phyloP scores from a whole-genome alignment of 202 grass and related monocot genomes.

The Dendrocalamus latiflorus region DNA sequence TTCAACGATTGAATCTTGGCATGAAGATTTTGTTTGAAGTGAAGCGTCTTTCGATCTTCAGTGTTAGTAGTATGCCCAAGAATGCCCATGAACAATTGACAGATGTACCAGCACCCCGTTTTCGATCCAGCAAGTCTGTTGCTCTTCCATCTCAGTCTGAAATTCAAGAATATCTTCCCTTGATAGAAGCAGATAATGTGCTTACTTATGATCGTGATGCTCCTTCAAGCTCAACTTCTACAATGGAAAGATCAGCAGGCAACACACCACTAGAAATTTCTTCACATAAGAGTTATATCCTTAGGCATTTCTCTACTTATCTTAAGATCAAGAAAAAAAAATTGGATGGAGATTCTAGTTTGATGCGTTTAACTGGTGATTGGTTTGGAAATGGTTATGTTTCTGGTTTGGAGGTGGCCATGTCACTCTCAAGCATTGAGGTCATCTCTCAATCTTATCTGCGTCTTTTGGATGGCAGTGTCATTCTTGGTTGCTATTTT shows the following conservation, averaged over 20 bases:
- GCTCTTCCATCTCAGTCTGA: constrained; percentile 34
- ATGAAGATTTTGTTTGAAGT: constrained; percentile 54
- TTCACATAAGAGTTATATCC: constrained; percentile 47
- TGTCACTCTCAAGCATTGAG: constrained; percentile 64
- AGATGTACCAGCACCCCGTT: constrained; percentile 48
- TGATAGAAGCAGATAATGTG: constrained; percentile 19
- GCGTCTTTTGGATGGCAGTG: not conserved
- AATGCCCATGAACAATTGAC: constrained; percentile 33
- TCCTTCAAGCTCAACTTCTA: constrained; percentile 47
- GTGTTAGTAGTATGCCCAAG: constrained; percentile 40
- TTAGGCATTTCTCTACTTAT: constrained; percentile 53
- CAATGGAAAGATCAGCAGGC: constrained; percentile 29
- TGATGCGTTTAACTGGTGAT: constrained; percentile 41
- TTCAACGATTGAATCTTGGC: constrained; percentile 52
- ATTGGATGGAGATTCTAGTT: constrained; percentile 24
- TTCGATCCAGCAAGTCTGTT: constrained; percentile 54
- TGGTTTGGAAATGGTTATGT: constrained; percentile 66
- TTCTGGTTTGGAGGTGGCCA: constrained; percentile 63
- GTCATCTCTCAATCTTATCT: constrained; percentile 32
- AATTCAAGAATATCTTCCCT: constrained; percentile 57
- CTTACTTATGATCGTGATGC: constrained; percentile 24
- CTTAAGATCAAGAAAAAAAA: constrained; percentile 57
- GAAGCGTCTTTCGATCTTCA: constrained; percentile 49
- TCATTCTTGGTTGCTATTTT: constrained; percentile 5
- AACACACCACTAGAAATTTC: constrained; percentile 36